A percentile compares a stretch with the other conserved stretches of the same genome.
Conservation (phyloP, 441 rosid genomes). For the Erodium chrysanthum region DNA sequence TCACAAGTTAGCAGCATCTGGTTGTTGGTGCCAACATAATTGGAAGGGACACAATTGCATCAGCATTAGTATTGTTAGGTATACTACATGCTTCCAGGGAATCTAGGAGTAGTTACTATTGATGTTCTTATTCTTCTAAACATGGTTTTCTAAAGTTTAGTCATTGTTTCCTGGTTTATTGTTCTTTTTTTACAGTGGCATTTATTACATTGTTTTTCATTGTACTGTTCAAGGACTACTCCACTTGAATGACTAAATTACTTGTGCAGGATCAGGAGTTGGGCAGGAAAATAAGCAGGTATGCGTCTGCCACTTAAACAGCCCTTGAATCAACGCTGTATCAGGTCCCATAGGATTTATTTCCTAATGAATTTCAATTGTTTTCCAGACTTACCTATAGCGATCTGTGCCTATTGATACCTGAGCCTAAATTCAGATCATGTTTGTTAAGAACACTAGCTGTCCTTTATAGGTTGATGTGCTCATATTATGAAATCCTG, state of each 20-base stretch:
- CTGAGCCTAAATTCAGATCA: conserved; percentile 88
- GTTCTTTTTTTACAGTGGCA: conserved; percentile 1
- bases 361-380: conserved; percentile 26
- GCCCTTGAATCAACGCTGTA: conserved; percentile 7
- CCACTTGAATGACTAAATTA: conserved; percentile 21
- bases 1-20: conserved; percentile 9
- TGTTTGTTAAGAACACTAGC: conserved; percentile 84
- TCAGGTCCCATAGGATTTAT: conserved; percentile 16
- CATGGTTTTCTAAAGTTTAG: background rate
- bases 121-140: background rate
- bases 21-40: background rate
- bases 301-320: conserved; percentile 23
- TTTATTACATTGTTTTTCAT: conserved; percentile 5
- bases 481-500: conserved; percentile 86
- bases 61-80: conserved; percentile 3
- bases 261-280: conserved; percentile 65
- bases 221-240: conserved; percentile 16
- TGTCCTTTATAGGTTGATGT: conserved; percentile 69
- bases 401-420: conserved; percentile 87
- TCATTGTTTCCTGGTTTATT: conserved; percentile 4
- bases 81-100: background rate
- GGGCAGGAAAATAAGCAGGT: conserved; percentile 63
- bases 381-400: conserved; percentile 89
- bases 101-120: background rate
- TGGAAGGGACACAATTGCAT: background rate